These are phyloP conservation scores for Pestalotiopsis sp. DNA, from an alignment of 2,329 filamentous ascomycete species.

Conservation along the genomic window DNA sequence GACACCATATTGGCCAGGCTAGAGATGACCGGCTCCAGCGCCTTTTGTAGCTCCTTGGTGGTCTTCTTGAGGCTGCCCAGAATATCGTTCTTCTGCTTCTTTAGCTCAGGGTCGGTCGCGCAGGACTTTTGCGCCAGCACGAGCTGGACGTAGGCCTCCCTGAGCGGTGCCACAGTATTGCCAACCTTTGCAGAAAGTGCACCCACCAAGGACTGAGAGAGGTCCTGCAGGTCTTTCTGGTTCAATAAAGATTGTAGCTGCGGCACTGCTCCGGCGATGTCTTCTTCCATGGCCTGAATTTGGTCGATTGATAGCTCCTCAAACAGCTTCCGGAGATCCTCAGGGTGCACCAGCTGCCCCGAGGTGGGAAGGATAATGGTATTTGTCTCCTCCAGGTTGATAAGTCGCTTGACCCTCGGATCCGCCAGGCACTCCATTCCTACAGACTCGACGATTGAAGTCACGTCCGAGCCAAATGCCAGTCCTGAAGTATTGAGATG, in stretches of 20 bases:
- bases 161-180: not conserved
- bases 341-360: slow-evolving; percentile 12
- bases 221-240: slow-evolving; percentile 20
- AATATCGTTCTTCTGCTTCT: slow-evolving; percentile 19
- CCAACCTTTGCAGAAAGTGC: slow-evolving; percentile 2
- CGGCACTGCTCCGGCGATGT: slow-evolving; percentile 20
- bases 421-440: not conserved
- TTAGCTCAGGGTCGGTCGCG: not conserved
- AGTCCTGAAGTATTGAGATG: slow-evolving; percentile 21
- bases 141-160: not conserved
- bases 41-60: slow-evolving; percentile 17
- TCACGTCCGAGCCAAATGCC: slow-evolving; percentile 19
- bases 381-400: slow-evolving; percentile 18
- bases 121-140: not conserved
- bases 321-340: slow-evolving; percentile 14
- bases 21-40: slow-evolving; percentile 19
- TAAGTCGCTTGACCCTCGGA: slow-evolving; percentile 19
- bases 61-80: slow-evolving; percentile 19
- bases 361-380: slow-evolving; percentile 19
- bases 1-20: slow-evolving; percentile 28
- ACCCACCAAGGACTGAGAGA: slow-evolving; percentile 7
- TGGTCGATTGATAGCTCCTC: slow-evolving; percentile 17
- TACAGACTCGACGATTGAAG: not conserved
- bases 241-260: slow-evolving; percentile 20
- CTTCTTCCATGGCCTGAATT: slow-evolving; percentile 19